A percentile compares a stretch with the other conserved stretches of the same genome.
phyloP scores from a whole-genome alignment of 1,139 yeast species.

The Magnusiomyces tetraspermus region DNA sequence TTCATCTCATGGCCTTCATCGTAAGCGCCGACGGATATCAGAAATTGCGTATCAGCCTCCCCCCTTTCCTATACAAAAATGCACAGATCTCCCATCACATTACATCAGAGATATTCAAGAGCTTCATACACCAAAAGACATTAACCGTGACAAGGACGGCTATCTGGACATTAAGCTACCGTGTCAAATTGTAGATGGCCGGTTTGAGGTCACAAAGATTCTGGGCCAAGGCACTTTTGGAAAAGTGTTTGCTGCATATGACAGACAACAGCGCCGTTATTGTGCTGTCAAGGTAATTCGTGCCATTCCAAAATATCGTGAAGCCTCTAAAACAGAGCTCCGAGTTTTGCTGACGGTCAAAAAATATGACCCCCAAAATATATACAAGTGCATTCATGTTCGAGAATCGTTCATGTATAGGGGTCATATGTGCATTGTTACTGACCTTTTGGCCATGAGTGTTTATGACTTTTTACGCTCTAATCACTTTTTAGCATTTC shows the following conservation, averaged over 20 bases:
- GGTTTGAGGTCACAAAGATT: constrained; percentile 36
- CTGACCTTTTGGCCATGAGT: constrained; percentile 76
- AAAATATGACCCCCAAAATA: constrained; percentile 55
- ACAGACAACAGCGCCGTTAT: constrained; percentile 43
- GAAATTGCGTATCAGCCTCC: constrained; percentile 15
- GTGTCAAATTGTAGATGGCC: constrained; percentile 33
- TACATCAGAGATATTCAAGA: constrained; percentile 26
- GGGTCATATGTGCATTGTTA: constrained; percentile 89
- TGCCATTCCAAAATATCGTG: constrained; percentile 39
- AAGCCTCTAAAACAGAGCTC: constrained; percentile 40
- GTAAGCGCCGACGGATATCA: constrained; percentile 1
- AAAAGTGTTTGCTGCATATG: constrained; percentile 57
- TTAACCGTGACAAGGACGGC: constrained; percentile 34
- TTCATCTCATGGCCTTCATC: background rate
- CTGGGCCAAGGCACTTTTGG: constrained; percentile 98
- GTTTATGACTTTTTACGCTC: constrained; percentile 84
- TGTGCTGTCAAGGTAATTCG: constrained; percentile 87
- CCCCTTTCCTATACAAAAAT: constrained; percentile 23
- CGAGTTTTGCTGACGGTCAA: constrained; percentile 74
- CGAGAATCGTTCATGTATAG: constrained; percentile 88
- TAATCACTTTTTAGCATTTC: constrained; percentile 58
- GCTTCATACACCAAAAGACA: constrained; percentile 9
- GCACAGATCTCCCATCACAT: constrained; percentile 21
- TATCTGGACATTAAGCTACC: constrained; percentile 32
- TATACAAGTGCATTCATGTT: constrained; percentile 51